phyloP scores from a whole-genome alignment of 1,284 basidiomycete species.

The Earliella scabrosa region DNA sequence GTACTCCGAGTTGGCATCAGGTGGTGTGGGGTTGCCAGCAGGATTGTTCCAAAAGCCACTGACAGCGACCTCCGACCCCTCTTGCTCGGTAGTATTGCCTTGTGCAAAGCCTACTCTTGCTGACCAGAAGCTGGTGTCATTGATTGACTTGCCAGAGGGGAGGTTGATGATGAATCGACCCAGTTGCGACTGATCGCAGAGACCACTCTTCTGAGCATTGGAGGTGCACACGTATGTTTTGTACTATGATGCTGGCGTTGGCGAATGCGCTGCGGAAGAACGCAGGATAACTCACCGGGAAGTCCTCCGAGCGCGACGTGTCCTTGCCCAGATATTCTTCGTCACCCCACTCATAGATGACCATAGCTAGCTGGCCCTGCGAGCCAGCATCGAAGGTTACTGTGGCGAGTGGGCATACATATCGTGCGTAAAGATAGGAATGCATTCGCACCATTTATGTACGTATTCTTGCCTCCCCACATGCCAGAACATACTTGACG shows the following conservation, averaged over 20 bases:
- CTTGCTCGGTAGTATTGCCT: conserved; percentile 16
- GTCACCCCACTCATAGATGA: conserved; percentile 96
- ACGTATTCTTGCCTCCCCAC: conserved; percentile 82
- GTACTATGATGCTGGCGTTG: conserved; percentile 50
- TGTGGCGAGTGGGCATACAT: conserved; percentile 37
- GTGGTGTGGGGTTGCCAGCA: conserved; percentile 58
- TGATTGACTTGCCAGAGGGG: conserved; percentile 59
- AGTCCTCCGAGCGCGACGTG: conserved; percentile 60
- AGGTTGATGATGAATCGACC: conserved; percentile 86
- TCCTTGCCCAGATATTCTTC: conserved; percentile 81
- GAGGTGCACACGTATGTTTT: conserved; percentile 93
- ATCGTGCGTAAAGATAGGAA: neutral
- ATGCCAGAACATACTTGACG: conserved; percentile 95
- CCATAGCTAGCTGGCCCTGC: conserved; percentile 89
- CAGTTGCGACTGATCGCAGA: conserved; percentile 72
- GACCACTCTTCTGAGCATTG: conserved; percentile 67
- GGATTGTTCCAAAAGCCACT: conserved; percentile 63
- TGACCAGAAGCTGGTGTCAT: conserved; percentile 82
- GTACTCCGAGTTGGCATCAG: conserved; percentile 42
- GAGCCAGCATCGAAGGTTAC: conserved; percentile 85
- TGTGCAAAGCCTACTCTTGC: conserved; percentile 63
- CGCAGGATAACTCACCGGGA: conserved; percentile 61
- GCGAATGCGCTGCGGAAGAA: conserved; percentile 1
- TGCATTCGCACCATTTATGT: conserved; percentile 77
- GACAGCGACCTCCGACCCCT: conserved; percentile 25